These are phyloP conservation scores for Pyricularia grisea DNA, from an alignment of 2,329 filamentous ascomycete species.

Conservation along the genomic window DNA sequence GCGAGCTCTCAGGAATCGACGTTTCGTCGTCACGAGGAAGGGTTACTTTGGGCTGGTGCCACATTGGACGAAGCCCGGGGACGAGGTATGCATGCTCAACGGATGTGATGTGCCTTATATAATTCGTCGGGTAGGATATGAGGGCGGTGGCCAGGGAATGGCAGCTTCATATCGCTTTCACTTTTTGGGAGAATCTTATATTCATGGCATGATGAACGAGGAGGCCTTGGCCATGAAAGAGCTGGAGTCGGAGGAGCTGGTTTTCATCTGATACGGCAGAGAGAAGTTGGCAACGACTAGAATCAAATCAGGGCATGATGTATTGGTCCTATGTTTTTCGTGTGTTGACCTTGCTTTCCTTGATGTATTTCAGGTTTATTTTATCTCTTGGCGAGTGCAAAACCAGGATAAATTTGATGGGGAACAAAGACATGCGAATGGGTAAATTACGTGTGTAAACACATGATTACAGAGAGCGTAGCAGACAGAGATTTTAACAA, in stretches of 20 bases:
- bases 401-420: too few relatives aligned
- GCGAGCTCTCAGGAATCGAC: background rate
- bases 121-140: background rate
- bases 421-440: too few relatives aligned
- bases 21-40: background rate
- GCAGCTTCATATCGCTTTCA: background rate
- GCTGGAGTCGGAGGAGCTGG: background rate
- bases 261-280: background rate
- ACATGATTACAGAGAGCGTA: too few relatives aligned
- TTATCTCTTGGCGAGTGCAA: too few relatives aligned
- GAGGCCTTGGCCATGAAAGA: background rate
- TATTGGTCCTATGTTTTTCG: too few relatives aligned
- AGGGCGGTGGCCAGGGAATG: background rate
- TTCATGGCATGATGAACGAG: background rate
- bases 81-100: background rate
- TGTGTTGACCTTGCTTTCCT: background rate
- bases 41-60: background rate
- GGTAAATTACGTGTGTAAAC: too few relatives aligned
- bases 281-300: background rate
- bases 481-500: too few relatives aligned
- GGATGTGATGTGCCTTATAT: background rate
- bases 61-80: background rate
- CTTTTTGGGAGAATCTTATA: background rate
- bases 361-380: background rate
- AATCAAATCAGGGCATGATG: background rate